Evolutionary conservation across 2,329 filamentous ascomycete species (phyloP).

Genomic region (Ustulina deusta): DNA sequence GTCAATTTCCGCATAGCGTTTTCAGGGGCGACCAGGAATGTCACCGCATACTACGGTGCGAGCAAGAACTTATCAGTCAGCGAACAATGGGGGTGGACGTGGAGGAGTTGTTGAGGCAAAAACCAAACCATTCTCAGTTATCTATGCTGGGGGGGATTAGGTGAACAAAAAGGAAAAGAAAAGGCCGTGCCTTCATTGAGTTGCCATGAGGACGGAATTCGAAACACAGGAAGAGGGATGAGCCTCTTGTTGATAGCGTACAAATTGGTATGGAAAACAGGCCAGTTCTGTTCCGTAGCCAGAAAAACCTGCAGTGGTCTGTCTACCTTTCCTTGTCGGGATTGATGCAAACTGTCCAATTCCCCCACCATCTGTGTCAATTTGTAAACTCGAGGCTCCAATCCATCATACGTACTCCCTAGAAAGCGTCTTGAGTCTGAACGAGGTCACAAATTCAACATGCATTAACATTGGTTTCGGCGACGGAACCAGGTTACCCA

Average conservation of each 20-base stretch:
- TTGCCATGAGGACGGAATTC: no score
- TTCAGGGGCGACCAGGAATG: slow-evolving; percentile 30
- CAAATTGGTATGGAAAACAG: background rate
- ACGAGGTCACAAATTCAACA: background rate
- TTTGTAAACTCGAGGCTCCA: background rate
- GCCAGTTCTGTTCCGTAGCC: background rate
- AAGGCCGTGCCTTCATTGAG: background rate
- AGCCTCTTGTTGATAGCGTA: background rate
- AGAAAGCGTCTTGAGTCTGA: background rate
- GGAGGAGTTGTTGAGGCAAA: slow-evolving; percentile 38
- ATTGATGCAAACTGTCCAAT: background rate
- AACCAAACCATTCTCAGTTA: background rate
- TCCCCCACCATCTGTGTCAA: background rate
- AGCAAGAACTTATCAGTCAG: slow-evolving; percentile 38
- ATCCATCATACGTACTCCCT: background rate
- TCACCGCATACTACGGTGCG: slow-evolving; percentile 40
- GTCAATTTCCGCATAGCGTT: slow-evolving; percentile 45
- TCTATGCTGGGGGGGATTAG: background rate
- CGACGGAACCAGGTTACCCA: no score
- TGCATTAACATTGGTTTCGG: background rate
- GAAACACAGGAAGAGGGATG: background rate
- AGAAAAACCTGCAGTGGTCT: no score
- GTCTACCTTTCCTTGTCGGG: background rate
- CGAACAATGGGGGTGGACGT: slow-evolving; percentile 41
- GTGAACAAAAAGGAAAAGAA: background rate